phyloP scores from a whole-genome alignment of 305 asterid species.

The Fraxinus velutina region DNA sequence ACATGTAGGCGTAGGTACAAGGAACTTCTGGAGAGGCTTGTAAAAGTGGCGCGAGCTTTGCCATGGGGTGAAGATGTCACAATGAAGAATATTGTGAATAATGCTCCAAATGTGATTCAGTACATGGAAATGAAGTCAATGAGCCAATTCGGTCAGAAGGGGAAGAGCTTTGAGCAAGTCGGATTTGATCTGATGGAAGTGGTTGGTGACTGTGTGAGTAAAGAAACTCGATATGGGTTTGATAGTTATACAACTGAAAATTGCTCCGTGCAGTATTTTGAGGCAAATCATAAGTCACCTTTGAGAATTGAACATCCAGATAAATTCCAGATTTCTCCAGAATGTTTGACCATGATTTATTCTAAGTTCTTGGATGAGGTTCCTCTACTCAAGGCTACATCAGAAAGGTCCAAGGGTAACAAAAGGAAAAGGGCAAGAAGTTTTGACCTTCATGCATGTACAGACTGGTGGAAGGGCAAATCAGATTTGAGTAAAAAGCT shows the following conservation, averaged over 20 bases:
- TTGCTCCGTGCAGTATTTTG: conserved; percentile 41
- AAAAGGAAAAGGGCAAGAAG: conserved; percentile 26
- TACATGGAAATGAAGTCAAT: conserved; percentile 79
- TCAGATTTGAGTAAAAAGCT: conserved; percentile 77
- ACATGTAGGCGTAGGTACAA: conserved; percentile 65
- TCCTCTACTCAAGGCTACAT: conserved; percentile 32
- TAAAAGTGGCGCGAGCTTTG: conserved; percentile 56
- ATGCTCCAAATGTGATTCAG: conserved; percentile 64
- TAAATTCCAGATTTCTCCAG: conserved; percentile 48
- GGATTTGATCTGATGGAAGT: conserved; percentile 46
- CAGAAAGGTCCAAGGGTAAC: conserved; percentile 22
- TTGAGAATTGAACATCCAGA: conserved; percentile 28
- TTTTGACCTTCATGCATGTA: conserved; percentile 31
- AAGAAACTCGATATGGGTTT: conserved; percentile 25
- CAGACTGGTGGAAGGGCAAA: conserved; percentile 84
- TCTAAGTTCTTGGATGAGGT: conserved; percentile 48
- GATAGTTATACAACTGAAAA: conserved; percentile 27
- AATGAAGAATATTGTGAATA: conserved; percentile 58
- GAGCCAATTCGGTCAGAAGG: conserved; percentile 24
- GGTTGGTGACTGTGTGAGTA: conserved; percentile 49
- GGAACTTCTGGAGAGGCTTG: conserved; percentile 64
- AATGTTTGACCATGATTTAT: conserved; percentile 54
- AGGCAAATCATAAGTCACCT: conserved; percentile 17
- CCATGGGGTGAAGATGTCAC: conserved; percentile 82
- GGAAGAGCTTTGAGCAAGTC: conserved; percentile 28